Evolutionary conservation across 1,284 basidiomycete species (phyloP), one percentile per base, ranked within the genome.

Genomic region (Moesziomyces sp.): DNA sequence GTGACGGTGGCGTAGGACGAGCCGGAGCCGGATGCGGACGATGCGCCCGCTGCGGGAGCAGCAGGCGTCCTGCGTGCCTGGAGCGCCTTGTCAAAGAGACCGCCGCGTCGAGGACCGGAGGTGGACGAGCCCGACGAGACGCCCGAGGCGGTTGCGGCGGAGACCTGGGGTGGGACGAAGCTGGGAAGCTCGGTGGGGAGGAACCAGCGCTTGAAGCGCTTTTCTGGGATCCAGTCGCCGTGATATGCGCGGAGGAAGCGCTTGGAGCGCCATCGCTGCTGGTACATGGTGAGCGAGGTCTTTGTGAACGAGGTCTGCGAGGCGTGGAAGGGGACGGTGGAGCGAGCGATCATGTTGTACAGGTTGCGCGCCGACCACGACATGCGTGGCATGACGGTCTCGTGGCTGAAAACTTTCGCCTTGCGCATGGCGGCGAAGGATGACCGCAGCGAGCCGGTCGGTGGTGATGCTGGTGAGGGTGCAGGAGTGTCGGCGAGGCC

Each of bases 191-290:
- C 90, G 60, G 89, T 87, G 11, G 96, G 96, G 23, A 99, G 88
- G 85, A 94, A 98, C 92, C 94, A 96, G 53, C 92, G 90, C 85
- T 96, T 95, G 89, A 98, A 98, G 44, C 91, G 90, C 80, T 91
- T 92, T 86, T 96, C 93, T 58, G 91, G 91, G 70, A 98, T 94
- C 85, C 90, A 92, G 88, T 99, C 95, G 43, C 95, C 95, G 84
- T 99, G 96, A 87, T 99, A 99, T 5, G 90, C 94, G 61, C 95
- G 90, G 34, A 94, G 89, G 67, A 95, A 89, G n/a, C 91, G 88
- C 85, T 97, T 98, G 18, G 93, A 89, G 24, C 87, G 87, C 93
- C 94, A 98, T 43, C 95, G 91, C 83, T 97, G 92, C 85, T 97
- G 93, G 86, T 93, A 98, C 52, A 98, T 88, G 0, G 92, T 91